phyloP scores from a whole-genome alignment of 352 stramenopile genomes.

The Phytophthora citrophthora region DNA sequence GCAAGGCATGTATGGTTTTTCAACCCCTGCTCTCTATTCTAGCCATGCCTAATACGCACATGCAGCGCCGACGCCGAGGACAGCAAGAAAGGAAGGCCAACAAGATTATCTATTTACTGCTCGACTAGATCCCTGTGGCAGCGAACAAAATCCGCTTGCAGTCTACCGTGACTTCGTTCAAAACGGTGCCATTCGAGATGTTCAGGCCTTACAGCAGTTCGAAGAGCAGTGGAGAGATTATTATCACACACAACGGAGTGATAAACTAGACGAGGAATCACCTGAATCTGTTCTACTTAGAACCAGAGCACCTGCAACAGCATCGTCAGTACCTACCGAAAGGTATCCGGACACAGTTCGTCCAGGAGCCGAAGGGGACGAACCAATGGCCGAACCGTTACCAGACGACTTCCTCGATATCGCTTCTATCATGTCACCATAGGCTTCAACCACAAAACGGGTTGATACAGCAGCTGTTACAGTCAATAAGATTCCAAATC shows the following conservation, averaged over 20 bases:
- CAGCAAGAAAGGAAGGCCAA: no score
- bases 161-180: not conserved
- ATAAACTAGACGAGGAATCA: not conserved
- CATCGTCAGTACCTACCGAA: no score
- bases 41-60: no score
- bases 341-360: no score
- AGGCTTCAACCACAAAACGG: constrained; percentile 2
- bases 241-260: not conserved
- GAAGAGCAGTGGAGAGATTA: constrained; percentile 20
- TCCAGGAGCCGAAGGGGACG: not conserved
- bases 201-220: not conserved
- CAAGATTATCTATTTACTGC: no score
- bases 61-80: no score
- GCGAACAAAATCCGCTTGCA: not conserved
- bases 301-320: not conserved
- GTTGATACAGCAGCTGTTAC: not conserved
- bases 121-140: no score
- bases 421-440: not conserved
- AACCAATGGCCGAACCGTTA: not conserved
- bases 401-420: constrained; percentile 2
- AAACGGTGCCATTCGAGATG: not conserved
- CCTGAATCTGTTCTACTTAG: constrained; percentile 3
- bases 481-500: not conserved
- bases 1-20: no score
- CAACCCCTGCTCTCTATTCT: no score